Evolutionary conservation across 169 alveolate genomes (phyloP), one percentile per base, ranked within the genome.

Genomic region (Eimeria acervulina): DNA sequence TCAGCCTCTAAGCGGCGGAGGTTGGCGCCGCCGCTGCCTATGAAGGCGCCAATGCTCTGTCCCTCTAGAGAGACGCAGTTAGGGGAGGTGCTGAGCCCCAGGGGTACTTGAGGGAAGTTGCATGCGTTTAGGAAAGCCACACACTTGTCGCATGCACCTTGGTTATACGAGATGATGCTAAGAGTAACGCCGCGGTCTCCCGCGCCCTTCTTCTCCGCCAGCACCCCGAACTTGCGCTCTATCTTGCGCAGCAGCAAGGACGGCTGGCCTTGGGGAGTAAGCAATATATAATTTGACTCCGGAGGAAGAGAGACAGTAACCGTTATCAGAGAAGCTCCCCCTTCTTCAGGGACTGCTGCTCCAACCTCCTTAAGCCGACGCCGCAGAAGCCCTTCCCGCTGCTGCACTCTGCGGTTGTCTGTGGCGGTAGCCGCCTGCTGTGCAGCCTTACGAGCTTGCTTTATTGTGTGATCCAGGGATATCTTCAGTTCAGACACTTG

Each of bases 1-100:
- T 93, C 96, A 15, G 90, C 96, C 68, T 93, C 96, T 47, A 93
- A 61, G 40, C 80, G 42, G 42, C 96, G 94, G 26, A 93, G 94
- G 90, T 93, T 93, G 38, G 90, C 36, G 1, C 96, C 96, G 19
- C 94, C 94, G 40, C 63, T 52, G 63, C 96, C 96, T 51, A 93
- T 93, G 89, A 93, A 72, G 76, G 94, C 90, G 6, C 96, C 96
- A 26, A 93, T 44, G 68, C 28, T 83, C 40, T 88, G 87, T 28
- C 94, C 96, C 78, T 52, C 87, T 7, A 87, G 93, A 1, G 93
- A 55, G 21, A 87, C 42, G 66, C 93, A 87, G 42, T 87, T 87
- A 21, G 93, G 93, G 15, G 93, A 31, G 12, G 93, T 87, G 83
- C 28, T 47, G 28, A 87, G 26, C 0, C 93, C 93, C 23, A 36